Percentiles rank a stretch among this genome's conserved stretches.
Evolutionary conservation across 1,139 yeast species (phyloP).

Genomic region (Taiozyma onychis): DNA sequence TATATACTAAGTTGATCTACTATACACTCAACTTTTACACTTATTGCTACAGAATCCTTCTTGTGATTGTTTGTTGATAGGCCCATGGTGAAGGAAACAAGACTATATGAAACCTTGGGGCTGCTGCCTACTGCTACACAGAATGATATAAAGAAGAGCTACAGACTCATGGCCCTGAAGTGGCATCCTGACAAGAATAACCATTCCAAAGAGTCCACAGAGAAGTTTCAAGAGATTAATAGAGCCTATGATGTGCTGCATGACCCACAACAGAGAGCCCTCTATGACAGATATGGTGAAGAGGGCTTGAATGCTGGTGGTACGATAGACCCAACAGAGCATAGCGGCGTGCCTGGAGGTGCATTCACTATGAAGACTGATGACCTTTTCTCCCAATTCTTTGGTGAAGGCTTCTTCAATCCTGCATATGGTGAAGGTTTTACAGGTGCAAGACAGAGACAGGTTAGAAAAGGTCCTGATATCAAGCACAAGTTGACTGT

Average conservation of each 20-base stretch:
- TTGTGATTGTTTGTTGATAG: neutral
- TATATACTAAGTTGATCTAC: neutral
- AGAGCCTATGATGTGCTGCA: conserved; percentile 55
- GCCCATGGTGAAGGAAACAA: conserved; percentile 47
- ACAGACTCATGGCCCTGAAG: conserved; percentile 48
- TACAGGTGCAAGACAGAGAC: neutral
- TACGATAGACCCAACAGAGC: conserved; percentile 14
- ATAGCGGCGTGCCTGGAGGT: neutral
- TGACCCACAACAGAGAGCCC: conserved; percentile 45
- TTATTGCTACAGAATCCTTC: neutral
- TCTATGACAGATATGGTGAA: conserved; percentile 58
- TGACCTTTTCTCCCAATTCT: conserved; percentile 32
- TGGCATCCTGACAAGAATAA: conserved; percentile 72
- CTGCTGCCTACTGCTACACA: conserved; percentile 35
- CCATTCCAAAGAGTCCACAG: conserved; percentile 47
- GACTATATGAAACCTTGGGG: conserved; percentile 50
- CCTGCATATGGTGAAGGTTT: neutral
- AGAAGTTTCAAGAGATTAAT: conserved; percentile 52
- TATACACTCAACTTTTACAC: neutral
- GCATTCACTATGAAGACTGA: conserved; percentile 26
- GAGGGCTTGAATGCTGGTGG: conserved; percentile 38
- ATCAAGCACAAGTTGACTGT: conserved; percentile 43
- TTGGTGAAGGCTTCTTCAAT: conserved; percentile 21
- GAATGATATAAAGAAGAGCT: conserved; percentile 53
- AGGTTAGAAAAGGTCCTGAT: conserved; percentile 34